These are phyloP conservation scores for Pelargonium nanum DNA, from an alignment of 345 rosid species.

Conservation along the genomic window DNA sequence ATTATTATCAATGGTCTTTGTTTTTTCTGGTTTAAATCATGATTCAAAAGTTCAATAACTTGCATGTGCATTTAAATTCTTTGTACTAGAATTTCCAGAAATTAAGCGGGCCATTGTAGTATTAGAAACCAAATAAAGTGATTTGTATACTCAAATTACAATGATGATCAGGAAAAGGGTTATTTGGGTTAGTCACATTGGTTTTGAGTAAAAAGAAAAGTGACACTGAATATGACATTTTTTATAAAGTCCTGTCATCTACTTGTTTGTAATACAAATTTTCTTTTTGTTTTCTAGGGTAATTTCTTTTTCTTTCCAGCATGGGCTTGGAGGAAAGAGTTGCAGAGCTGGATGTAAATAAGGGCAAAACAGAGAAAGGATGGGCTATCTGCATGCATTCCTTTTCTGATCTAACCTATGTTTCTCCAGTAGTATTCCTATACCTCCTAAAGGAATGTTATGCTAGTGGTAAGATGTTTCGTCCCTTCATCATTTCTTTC, in stretches of 20 bases:
- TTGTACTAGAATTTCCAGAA: too few relatives aligned
- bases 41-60: too few relatives aligned
- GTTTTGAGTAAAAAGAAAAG: background rate
- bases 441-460: slow-evolving; percentile 76
- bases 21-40: too few relatives aligned
- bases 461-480: slow-evolving; percentile 36
- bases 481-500: slow-evolving; percentile 5
- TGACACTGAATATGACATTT: background rate
- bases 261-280: background rate
- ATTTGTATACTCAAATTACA: background rate
- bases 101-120: too few relatives aligned
- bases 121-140: too few relatives aligned
- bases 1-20: too few relatives aligned
- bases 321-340: slow-evolving; percentile 41
- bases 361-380: slow-evolving; percentile 10
- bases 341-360: slow-evolving; percentile 9
- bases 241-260: background rate
- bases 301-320: slow-evolving; percentile 5
- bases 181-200: background rate
- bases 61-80: too few relatives aligned
- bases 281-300: slow-evolving; percentile 11
- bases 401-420: slow-evolving; percentile 46
- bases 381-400: slow-evolving; percentile 41
- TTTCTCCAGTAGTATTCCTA: slow-evolving; percentile 64
- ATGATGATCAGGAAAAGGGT: background rate